These are phyloP conservation scores for Neurospora sp. DNA, from an alignment of 2,329 filamentous ascomycete species.

Conservation along the genomic window DNA sequence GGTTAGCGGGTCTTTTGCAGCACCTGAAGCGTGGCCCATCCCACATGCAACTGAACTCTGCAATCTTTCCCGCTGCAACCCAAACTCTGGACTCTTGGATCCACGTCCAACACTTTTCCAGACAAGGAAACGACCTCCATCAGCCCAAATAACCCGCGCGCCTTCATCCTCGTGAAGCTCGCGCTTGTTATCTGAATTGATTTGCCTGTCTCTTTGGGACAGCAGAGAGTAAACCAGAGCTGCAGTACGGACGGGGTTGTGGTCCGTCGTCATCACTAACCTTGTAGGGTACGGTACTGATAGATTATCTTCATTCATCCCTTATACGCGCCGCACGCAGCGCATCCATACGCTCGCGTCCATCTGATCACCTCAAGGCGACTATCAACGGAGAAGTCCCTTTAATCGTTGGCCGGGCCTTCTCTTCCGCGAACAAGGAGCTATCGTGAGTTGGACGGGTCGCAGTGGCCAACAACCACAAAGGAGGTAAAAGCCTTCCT, in stretches of 20 bases:
- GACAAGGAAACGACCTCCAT: neutral
- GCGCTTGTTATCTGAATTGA: neutral
- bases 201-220: neutral
- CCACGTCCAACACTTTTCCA: neutral
- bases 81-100: neutral
- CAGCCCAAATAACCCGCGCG: neutral
- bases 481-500: neutral
- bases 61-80: neutral
- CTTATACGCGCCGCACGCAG: neutral
- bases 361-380: neutral
- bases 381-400: neutral
- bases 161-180: neutral
- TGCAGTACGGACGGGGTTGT: neutral
- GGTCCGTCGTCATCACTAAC: neutral
- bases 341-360: neutral
- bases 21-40: neutral
- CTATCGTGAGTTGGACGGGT: neutral
- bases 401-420: neutral
- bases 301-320: neutral
- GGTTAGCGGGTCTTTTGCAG: neutral
- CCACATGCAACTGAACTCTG: neutral
- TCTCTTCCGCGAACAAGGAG: neutral
- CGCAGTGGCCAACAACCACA: neutral
- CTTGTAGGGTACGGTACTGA: neutral
- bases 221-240: neutral